These are phyloP conservation scores for Paracorniculantispora psalliotae DNA, from an alignment of 2,329 filamentous ascomycete genomes.

Conservation along the genomic window DNA sequence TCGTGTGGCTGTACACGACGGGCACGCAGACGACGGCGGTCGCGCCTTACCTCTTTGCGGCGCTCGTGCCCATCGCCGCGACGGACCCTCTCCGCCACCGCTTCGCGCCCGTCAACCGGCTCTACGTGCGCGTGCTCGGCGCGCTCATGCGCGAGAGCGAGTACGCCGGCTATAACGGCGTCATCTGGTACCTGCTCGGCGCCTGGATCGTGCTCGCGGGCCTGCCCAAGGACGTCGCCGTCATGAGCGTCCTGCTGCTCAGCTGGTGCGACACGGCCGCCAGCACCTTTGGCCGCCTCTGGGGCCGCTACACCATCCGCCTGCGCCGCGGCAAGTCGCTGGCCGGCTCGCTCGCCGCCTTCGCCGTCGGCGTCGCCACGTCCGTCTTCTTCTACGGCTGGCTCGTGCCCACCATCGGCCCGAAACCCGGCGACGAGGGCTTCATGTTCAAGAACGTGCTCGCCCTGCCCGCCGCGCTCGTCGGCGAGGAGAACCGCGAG, in stretches of 20 bases:
- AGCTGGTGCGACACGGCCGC: conserved; percentile 98
- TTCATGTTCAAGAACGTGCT: conserved; percentile 77
- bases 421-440: conserved; percentile 62
- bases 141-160: conserved; percentile 97
- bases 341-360: conserved; percentile 81
- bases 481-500: conserved; percentile 53
- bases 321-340: conserved; percentile 86
- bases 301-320: conserved; percentile 81
- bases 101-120: conserved; percentile 72
- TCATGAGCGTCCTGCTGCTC: conserved; percentile 82
- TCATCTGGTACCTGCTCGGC: conserved; percentile 93
- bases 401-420: conserved; percentile 64
- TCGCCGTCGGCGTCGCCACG: conserved; percentile 74
- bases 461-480: conserved; percentile 58
- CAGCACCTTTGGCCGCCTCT: conserved; percentile 86
- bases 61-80: conserved; percentile 76
- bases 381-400: conserved; percentile 86
- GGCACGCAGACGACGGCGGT: conserved; percentile 74
- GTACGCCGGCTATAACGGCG: conserved; percentile 89
- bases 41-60: conserved; percentile 75
- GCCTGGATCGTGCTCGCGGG: conserved; percentile 80
- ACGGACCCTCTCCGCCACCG: conserved; percentile 80
- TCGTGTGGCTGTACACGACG: conserved; percentile 76
- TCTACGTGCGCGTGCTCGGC: conserved; percentile 81
- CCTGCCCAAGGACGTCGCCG: conserved; percentile 88